phyloP scores from a whole-genome alignment of 2,329 filamentous ascomycete species.

The Pseudocercospora fijiensis region DNA sequence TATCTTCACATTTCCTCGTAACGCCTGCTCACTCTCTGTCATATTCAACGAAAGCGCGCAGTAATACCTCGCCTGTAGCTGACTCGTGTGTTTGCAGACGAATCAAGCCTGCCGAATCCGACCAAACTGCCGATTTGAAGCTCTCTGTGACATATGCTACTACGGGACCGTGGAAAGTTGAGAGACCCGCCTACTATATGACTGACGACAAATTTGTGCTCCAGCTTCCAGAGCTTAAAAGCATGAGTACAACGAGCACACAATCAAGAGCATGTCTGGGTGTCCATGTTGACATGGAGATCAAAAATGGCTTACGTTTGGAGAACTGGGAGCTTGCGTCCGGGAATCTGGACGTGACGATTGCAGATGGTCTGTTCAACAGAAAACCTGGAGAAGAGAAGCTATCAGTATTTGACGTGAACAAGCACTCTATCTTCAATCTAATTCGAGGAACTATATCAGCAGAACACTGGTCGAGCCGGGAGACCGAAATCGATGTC shows the following conservation, averaged over 20 bases:
- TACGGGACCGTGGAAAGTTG: conserved; percentile 36
- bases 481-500: conserved; percentile 43
- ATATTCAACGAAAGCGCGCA: background rate
- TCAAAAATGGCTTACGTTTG: conserved; percentile 38
- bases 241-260: background rate
- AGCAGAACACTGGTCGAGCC: conserved; percentile 38
- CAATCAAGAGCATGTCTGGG: conserved; percentile 38
- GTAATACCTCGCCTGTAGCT: background rate
- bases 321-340: conserved; percentile 40
- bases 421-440: conserved; percentile 36
- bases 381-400: conserved; percentile 13
- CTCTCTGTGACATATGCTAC: conserved; percentile 42
- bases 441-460: conserved; percentile 39
- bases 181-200: conserved; percentile 35
- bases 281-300: conserved; percentile 41
- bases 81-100: background rate
- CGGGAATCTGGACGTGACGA: conserved; percentile 42
- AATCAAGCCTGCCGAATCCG: conserved; percentile 31
- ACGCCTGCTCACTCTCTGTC: too few species aligned
- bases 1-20: background rate
- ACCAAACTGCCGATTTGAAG: conserved; percentile 40
- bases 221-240: conserved; percentile 23
- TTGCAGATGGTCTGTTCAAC: conserved; percentile 36
- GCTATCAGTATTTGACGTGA: conserved; percentile 34
- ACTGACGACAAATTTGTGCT: conserved; percentile 25